Conservation (phyloP, 768 basidiomycete species). For the Russula compacta region DNA sequence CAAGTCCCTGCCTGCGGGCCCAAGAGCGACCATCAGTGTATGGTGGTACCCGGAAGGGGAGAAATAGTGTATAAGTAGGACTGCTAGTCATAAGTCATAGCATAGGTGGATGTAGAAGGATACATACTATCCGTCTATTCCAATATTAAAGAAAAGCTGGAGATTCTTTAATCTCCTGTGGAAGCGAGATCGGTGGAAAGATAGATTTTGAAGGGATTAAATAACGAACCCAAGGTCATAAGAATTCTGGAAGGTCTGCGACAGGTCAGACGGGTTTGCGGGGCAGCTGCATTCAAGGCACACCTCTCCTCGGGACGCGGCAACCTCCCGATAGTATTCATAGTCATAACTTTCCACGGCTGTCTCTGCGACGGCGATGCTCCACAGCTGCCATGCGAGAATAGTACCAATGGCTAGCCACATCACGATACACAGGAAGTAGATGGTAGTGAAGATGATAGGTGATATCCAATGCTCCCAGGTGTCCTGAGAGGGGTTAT, state of each 20-base stretch:
- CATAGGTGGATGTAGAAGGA: background rate
- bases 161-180: slow-evolving; percentile 56
- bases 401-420: slow-evolving; percentile 67
- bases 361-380: slow-evolving; percentile 69
- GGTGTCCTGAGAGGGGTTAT: slow-evolving; percentile 16
- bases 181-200: background rate
- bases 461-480: slow-evolving; percentile 46
- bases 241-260: slow-evolving; percentile 75
- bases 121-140: slow-evolving; percentile 71
- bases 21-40: slow-evolving; percentile 79
- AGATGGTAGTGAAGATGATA: slow-evolving; percentile 60
- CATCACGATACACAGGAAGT: slow-evolving; percentile 67
- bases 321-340: slow-evolving; percentile 61
- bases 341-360: slow-evolving; percentile 88
- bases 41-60: slow-evolving; percentile 74
- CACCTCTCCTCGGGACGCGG: slow-evolving; percentile 62
- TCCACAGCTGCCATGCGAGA: slow-evolving; percentile 64
- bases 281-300: slow-evolving; percentile 20
- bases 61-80: slow-evolving; percentile 64
- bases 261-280: background rate
- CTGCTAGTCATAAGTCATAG: slow-evolving; percentile 32
- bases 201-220: background rate
- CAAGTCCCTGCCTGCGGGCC: slow-evolving; percentile 61
- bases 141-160: slow-evolving; percentile 80
- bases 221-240: slow-evolving; percentile 76